Evolutionary conservation across 371 early-diverging fungal species (phyloP), one percentile per base, ranked within the genome.

Genomic region (Mortierella sp.): DNA sequence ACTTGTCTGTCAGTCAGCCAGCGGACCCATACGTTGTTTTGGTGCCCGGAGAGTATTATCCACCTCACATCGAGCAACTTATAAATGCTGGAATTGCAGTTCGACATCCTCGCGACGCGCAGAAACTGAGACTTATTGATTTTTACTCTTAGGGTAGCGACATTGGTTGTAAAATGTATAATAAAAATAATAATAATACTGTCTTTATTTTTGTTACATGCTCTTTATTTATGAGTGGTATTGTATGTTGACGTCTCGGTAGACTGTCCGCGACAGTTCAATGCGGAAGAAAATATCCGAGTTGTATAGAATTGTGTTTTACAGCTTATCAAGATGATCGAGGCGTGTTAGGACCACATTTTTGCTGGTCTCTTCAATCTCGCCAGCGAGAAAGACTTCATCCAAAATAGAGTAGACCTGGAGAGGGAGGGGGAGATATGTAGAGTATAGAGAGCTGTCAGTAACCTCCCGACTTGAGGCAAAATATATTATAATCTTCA

Each of bases 361-460:
- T 73, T 95, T 95, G 69, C 95, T 94, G 22, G 96, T 98, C 78
- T 99, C 99, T 77, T 98, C 95, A 66, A 99, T 95, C 86, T 99
- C 99, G 23, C 99, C 98, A 7, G 97, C 98, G 66, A 98, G 86
- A 85, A 98, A 97, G 67, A 97, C 93, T 84, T 99, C 99, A 84
- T 99, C 99, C 67, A 99, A 84, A 32, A 98, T 97, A 3, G 95
- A 92, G 87, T 99, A 99, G 9, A 98, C 99, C 93, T 94, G 70
- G 12, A 10, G 5, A 9, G 6, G 43, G 7, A 19, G 12, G 0
- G 57, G 49, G 54, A n/a, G n/a, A n/a, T n/a, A n/a, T 42, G 10
- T 26, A 17, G 56, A 56, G 34, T 26, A 64, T 28, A 2, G 29
- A 22, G 28, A 32, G 34, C 10, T 40, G 12, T 42, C 31, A 29